phyloP scores from a whole-genome alignment of 192 early-diverging fungal genomes.

The Radiomyces spectabilis region DNA sequence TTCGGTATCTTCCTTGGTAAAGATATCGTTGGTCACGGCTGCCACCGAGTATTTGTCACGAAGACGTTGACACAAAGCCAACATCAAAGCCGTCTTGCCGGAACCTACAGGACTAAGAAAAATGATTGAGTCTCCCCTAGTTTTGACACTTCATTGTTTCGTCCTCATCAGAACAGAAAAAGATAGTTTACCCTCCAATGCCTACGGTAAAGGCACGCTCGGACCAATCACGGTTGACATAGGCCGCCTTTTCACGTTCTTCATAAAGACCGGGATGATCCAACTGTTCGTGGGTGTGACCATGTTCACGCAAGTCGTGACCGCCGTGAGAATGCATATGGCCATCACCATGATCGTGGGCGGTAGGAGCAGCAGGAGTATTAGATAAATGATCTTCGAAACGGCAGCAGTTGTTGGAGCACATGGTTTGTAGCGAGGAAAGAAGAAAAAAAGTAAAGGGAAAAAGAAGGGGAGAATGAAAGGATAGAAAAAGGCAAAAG shows the following conservation, averaged over 20 bases:
- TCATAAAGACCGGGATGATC: conserved; percentile 80
- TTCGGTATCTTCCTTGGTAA: conserved; percentile 94
- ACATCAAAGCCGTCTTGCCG: conserved; percentile 91
- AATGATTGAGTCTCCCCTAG: not conserved
- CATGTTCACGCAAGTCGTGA: conserved; percentile 24
- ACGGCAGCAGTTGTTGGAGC: conserved; percentile 21
- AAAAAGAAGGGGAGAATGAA: not conserved
- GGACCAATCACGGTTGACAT: conserved; percentile 73
- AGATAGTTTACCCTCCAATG: conserved; percentile 69
- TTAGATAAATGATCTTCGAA: conserved; percentile 42
- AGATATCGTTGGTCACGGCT: conserved; percentile 97
- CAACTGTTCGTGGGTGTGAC: conserved; percentile 77
- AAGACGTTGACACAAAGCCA: conserved; percentile 79
- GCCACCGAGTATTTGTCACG: conserved; percentile 78
- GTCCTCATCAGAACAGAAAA: no score
- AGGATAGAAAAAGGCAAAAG: no score
- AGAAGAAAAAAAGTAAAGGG: not conserved
- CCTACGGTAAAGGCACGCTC: conserved; percentile 94
- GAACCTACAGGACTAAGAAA: conserved; percentile 78
- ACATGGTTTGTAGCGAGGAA: not conserved
- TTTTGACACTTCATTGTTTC: no score
- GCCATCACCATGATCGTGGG: conserved; percentile 40
- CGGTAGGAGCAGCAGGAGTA: not conserved
- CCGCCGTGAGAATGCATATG: conserved; percentile 50
- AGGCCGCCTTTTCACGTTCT: conserved; percentile 66